Conservation (phyloP, 257 asterid genomes). For the Capsicum rhomboideum region DNA sequence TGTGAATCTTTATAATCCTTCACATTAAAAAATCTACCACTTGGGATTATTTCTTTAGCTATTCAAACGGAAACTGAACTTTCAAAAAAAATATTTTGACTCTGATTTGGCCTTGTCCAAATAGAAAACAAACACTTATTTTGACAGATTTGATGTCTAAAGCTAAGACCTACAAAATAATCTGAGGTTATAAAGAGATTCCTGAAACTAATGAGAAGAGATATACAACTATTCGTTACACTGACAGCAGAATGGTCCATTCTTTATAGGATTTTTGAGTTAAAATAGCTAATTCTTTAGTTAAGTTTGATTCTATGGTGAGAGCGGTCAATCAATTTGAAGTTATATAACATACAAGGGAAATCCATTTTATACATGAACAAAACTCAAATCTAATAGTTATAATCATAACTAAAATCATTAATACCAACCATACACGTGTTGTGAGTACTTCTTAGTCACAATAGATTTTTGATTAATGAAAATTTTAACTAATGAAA, state of each 20-base stretch:
- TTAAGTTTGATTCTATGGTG: too few species aligned
- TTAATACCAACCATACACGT: too few species aligned
- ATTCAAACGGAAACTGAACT: background rate
- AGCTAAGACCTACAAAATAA: background rate
- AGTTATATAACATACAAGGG: too few species aligned
- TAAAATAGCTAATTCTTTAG: background rate
- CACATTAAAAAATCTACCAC: constrained; percentile 1
- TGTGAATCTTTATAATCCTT: background rate
- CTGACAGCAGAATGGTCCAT: background rate
- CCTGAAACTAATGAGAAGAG: background rate
- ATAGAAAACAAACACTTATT: background rate
- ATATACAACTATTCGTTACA: background rate
- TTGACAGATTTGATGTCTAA: background rate
- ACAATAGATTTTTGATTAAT: too few species aligned
- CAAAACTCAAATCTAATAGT: too few species aligned
- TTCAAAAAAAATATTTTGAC: background rate
- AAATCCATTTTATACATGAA: too few species aligned
- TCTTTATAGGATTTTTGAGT: background rate
- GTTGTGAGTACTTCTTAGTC: too few species aligned
- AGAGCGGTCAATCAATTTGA: too few species aligned
- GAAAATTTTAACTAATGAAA: too few species aligned
- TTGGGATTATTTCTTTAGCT: background rate
- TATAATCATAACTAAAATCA: too few species aligned
- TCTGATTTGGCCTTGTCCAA: background rate
- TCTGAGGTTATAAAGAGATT: background rate